Conservation (phyloP, 257 asterid genomes). For the Paulownia fortunei region DNA sequence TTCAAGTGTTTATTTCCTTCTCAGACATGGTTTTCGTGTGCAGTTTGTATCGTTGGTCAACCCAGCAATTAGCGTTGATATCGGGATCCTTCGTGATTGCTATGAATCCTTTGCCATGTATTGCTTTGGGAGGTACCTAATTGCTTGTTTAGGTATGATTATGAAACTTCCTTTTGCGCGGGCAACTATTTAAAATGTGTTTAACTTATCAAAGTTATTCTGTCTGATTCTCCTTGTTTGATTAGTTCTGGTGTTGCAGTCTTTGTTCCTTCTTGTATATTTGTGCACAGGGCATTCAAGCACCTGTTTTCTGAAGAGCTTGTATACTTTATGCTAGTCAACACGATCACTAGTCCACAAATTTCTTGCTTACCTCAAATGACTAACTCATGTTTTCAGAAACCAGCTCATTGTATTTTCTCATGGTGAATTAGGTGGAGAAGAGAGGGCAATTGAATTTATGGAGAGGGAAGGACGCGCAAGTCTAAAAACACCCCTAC, state of each 20-base stretch:
- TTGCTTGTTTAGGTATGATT: constrained; percentile 91
- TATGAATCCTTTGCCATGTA: constrained; percentile 99
- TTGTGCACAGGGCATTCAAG: not conserved
- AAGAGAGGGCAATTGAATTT: constrained; percentile 82
- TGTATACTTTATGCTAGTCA: constrained; percentile 25
- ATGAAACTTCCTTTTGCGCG: constrained; percentile 17
- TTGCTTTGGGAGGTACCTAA: constrained; percentile 97
- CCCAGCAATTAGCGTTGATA: constrained; percentile 83
- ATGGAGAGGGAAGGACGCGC: constrained; percentile 96
- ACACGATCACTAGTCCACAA: constrained; percentile 19
- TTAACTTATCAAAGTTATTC: not conserved
- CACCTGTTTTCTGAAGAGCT: constrained; percentile 16
- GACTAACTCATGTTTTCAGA: constrained; percentile 7
- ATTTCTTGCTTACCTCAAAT: constrained; percentile 12
- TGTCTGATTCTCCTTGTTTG: not conserved
- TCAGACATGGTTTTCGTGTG: constrained; percentile 35
- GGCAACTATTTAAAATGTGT: not conserved
- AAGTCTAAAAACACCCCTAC: constrained; percentile 67
- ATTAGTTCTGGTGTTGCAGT: constrained; percentile 5
- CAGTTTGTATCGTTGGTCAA: constrained; percentile 89
- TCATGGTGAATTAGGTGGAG: constrained; percentile 71
- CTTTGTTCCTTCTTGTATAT: constrained; percentile 7
- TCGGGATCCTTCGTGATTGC: constrained; percentile 95
- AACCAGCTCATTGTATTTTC: constrained; percentile 21
- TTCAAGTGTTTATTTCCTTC: constrained; percentile 21